Evolutionary conservation across 164 flowering plant species (phyloP).

Genomic region (Magnolia changhungtana): DNA sequence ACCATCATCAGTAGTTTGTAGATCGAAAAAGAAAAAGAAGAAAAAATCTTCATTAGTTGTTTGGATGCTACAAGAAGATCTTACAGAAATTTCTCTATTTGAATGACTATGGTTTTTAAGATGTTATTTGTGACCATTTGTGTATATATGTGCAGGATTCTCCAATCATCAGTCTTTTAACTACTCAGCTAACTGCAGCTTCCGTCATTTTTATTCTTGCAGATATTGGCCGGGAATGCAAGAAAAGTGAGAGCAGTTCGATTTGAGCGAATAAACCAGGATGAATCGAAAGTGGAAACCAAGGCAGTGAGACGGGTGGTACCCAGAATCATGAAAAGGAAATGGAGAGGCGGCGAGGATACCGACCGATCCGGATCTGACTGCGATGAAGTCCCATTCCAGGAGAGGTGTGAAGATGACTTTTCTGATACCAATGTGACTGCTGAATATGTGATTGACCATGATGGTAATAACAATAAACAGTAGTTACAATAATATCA

Average conservation of each 20-base stretch:
- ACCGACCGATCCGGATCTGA: constrained; percentile 14
- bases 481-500: constrained; percentile 26
- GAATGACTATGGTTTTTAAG: background rate
- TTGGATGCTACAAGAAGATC: background rate
- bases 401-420: constrained; percentile 30
- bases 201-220: constrained; percentile 23
- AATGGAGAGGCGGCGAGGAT: constrained; percentile 36
- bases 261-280: constrained; percentile 62
- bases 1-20: too few species aligned
- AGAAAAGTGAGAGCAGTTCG: constrained; percentile 90
- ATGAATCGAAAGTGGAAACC: constrained; percentile 33
- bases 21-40: too few species aligned
- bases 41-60: background rate
- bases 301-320: constrained; percentile 62
- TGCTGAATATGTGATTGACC: constrained; percentile 33
- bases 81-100: background rate
- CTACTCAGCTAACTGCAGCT: background rate
- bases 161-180: background rate
- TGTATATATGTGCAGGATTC: background rate
- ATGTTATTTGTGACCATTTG: background rate
- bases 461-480: constrained; percentile 28
- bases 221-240: constrained; percentile 95
- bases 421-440: constrained; percentile 30
- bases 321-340: constrained; percentile 72
- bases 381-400: constrained; percentile 18